A percentile compares a stretch with the other conserved stretches of the same genome.
Evolutionary conservation across 257 asterid species (phyloP).

Genomic region (Rhazya stricta): DNA sequence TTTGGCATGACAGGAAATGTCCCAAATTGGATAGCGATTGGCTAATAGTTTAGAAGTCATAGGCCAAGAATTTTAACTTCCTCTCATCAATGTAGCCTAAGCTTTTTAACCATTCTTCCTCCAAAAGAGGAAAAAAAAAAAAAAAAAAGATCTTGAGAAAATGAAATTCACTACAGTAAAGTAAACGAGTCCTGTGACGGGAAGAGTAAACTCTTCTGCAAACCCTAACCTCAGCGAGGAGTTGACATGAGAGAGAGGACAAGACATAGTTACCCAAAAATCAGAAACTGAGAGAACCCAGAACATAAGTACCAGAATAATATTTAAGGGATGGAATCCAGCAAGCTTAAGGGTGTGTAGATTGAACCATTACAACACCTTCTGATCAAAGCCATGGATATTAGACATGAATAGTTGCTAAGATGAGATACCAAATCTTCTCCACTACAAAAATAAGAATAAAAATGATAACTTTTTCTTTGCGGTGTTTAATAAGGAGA

Average conservation of each 20-base stretch:
- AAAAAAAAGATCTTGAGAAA: background rate
- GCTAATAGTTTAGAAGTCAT: background rate
- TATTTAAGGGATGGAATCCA: background rate
- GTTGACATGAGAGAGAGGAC: background rate
- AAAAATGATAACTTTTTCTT: background rate
- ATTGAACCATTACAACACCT: background rate
- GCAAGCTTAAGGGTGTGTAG: background rate
- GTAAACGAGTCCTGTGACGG: background rate
- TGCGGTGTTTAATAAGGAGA: background rate
- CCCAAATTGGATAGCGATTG: constrained; percentile 1
- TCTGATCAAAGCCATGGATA: background rate
- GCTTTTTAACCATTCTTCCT: background rate
- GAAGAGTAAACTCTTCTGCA: constrained; percentile 13
- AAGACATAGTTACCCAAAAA: background rate
- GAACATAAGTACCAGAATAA: background rate
- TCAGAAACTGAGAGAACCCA: background rate
- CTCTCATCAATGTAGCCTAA: background rate
- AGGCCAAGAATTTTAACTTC: background rate
- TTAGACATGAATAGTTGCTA: too few species aligned
- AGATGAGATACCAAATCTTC: background rate
- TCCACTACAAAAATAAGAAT: background rate
- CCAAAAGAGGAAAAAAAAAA: background rate
- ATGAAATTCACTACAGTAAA: background rate
- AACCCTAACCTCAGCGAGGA: constrained; percentile 27
- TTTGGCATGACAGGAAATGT: background rate